These are phyloP conservation scores for Gymnopilus junonius DNA, from an alignment of 768 basidiomycete species.

Conservation along the genomic window DNA sequence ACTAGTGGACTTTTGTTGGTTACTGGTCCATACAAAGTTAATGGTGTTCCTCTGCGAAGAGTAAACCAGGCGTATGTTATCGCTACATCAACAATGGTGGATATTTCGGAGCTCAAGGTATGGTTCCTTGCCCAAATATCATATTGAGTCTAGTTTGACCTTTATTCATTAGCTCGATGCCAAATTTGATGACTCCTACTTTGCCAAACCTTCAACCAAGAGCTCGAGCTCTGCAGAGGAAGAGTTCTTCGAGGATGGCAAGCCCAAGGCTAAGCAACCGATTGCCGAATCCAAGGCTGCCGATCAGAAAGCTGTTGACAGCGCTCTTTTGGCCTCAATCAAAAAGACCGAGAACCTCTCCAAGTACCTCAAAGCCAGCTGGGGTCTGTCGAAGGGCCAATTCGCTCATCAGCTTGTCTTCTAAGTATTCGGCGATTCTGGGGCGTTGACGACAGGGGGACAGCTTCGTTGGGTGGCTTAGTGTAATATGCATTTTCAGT, in stretches of 20 bases:
- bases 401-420: constrained; percentile 94
- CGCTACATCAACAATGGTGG: constrained; percentile 94
- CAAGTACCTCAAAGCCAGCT: constrained; percentile 93
- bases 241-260: constrained; percentile 96
- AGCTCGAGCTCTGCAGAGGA: constrained; percentile 84
- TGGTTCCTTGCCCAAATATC: constrained; percentile 28
- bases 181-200: constrained; percentile 94
- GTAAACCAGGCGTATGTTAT: constrained; percentile 99
- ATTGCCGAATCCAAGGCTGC: constrained; percentile 86
- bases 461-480: constrained; percentile 3
- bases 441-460: constrained; percentile 17
- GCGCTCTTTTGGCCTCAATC: constrained; percentile 77
- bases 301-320: constrained; percentile 91
- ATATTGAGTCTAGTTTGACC: not conserved
- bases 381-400: constrained; percentile 96
- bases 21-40: constrained; percentile 97
- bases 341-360: constrained; percentile 90
- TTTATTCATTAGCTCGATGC: constrained; percentile 67
- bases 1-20: constrained; percentile 91
- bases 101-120: constrained; percentile 77
- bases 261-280: constrained; percentile 86
- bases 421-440: constrained; percentile 44
- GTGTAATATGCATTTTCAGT: not conserved
- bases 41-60: constrained; percentile 96
- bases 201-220: constrained; percentile 78